phyloP scores from a whole-genome alignment of 108 stramenopile species.

The Parietichytrium sp. region DNA sequence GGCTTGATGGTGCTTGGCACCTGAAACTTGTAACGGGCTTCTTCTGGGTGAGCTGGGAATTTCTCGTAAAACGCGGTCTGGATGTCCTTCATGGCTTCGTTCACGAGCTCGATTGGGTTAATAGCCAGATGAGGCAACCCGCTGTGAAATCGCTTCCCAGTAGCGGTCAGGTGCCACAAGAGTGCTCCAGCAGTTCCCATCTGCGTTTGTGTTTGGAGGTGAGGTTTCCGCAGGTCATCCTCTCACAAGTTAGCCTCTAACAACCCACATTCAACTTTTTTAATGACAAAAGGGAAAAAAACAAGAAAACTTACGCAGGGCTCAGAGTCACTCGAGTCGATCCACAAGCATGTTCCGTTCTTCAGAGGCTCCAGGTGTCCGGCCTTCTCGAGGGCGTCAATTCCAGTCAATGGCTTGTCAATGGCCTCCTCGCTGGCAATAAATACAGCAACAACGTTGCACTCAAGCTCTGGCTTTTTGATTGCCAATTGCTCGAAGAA shows the following conservation, averaged over 20 bases:
- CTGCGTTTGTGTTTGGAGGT: too few species aligned
- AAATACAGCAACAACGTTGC: conserved; percentile 56
- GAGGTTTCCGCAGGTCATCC: too few species aligned
- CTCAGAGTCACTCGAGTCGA: conserved; percentile 67
- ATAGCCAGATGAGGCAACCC: conserved; percentile 63
- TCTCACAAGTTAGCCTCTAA: too few species aligned
- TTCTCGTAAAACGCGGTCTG: conserved; percentile 60
- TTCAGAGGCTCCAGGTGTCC: conserved; percentile 61
- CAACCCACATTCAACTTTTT: too few species aligned
- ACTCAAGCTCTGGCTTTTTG: conserved; percentile 50
- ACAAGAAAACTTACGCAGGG: too few species aligned
- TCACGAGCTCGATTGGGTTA: conserved; percentile 63
- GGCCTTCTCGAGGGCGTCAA: conserved; percentile 55
- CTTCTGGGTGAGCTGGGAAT: conserved; percentile 58
- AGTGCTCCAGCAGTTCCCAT: conserved; percentile 53
- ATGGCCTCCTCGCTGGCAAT: conserved; percentile 68
- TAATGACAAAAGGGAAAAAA: too few species aligned
- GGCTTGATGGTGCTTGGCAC: conserved; percentile 67
- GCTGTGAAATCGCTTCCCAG: conserved; percentile 61
- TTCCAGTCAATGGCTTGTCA: conserved; percentile 57
- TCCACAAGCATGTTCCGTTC: conserved; percentile 64
- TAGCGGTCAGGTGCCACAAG: conserved; percentile 63
- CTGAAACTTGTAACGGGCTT: conserved; percentile 57
- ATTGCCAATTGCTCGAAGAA: conserved; percentile 55
- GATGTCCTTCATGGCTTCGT: conserved; percentile 47